Base-by-base conservation (phyloP, 345 rosid genomes). In the Cochlearia excelsa region DNA sequence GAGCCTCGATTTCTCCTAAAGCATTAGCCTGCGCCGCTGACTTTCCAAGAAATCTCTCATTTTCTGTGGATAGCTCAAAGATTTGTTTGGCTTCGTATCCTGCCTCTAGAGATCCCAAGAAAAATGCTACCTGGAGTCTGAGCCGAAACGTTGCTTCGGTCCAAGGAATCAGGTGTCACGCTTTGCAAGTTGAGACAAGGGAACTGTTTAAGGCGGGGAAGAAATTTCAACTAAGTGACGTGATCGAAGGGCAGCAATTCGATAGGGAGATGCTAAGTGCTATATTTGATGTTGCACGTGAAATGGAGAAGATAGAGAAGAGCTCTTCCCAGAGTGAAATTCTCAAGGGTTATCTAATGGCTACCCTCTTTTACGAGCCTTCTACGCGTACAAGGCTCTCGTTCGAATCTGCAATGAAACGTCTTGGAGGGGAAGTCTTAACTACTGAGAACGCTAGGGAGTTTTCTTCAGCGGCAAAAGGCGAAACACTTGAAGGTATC, bases 331-430 rank as follows among this genome's bases (percentile, higher is more conserved):
- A 86, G 38, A 87, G 97, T 72, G 85, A 79, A 51, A 63, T 93
- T 37, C 97, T 93, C 42, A 89, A 85, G 46, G 97, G 99, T 4
- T 81, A 81, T 58, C 64, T 93, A 34, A 93, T 93, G 99, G 89
- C 99, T 47, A 89, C 97, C 2, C 83, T 89, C 56, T 93, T 93
- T 42, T 93, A 89, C 35, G 99, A 93, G 79, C 99, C 99, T 16
- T 93, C 99, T 50, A 93, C 99, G 1, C 83, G 96, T 52, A 87
- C 99, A 9, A 82, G 99, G 84, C 88, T 89, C 53, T 93, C 97
- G 2, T 89, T 93, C n/a, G 96, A 93, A 76, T 93, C 96, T 62
- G 95, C 99, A 27, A 90, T 93, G 97, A 93, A 85, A 76, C 84
- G 88, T 31, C 57, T 93, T 29, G 99, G 99, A 2, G 99, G 99